phyloP scores from a whole-genome alignment of 2,329 filamentous ascomycete genomes.

The Colletotrichum sp. region DNA sequence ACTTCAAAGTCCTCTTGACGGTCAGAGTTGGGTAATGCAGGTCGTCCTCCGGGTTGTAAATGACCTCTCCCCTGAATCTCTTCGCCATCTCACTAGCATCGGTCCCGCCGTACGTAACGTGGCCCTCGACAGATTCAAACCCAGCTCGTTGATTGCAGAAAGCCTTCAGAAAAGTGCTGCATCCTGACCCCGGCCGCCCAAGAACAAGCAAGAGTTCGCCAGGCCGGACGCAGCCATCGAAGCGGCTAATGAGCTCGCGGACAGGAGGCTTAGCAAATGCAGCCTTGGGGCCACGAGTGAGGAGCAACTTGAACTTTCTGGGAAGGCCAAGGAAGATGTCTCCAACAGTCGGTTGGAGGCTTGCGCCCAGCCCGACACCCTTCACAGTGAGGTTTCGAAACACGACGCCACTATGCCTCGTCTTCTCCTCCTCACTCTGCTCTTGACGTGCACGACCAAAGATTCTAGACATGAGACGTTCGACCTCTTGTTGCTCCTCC shows the following conservation, averaged over 20 bases:
- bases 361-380: slow-evolving; percentile 70
- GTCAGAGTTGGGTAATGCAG: slow-evolving; percentile 73
- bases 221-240: slow-evolving; percentile 59
- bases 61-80: slow-evolving; percentile 64
- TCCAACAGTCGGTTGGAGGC: slow-evolving; percentile 48
- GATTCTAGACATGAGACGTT: slow-evolving; percentile 71
- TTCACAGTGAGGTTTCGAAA: slow-evolving; percentile 75
- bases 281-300: slow-evolving; percentile 32
- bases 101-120: slow-evolving; percentile 66
- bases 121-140: slow-evolving; percentile 68
- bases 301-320: slow-evolving; percentile 26
- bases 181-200: slow-evolving; percentile 62
- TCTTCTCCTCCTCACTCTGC: slow-evolving; percentile 73
- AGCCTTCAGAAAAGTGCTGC: slow-evolving; percentile 62
- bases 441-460: slow-evolving; percentile 70
- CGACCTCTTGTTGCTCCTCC: slow-evolving; percentile 54
- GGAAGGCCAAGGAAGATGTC: slow-evolving; percentile 38
- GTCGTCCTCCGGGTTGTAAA: slow-evolving; percentile 74
- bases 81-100: slow-evolving; percentile 50
- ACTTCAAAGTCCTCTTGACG: slow-evolving; percentile 70
- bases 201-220: slow-evolving; percentile 65
- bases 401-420: slow-evolving; percentile 71
- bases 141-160: slow-evolving; percentile 73
- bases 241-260: slow-evolving; percentile 49
- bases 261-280: slow-evolving; percentile 40